phyloP scores from a whole-genome alignment of 495 filamentous ascomycete genomes.

The Xylaria bambusicola region DNA sequence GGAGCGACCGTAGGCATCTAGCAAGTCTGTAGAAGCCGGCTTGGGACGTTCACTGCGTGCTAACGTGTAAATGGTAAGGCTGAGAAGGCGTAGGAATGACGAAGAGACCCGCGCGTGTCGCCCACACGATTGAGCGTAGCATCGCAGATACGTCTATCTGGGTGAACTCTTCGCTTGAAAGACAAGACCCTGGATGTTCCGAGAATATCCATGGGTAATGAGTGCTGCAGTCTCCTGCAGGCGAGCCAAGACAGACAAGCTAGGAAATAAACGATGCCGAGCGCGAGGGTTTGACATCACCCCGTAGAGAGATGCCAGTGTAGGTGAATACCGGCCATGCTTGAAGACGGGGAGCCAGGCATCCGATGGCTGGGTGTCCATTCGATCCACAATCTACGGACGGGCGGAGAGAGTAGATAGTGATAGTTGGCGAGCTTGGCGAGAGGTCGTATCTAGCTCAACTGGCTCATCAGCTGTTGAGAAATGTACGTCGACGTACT shows the following conservation, averaged over 20 bases:
- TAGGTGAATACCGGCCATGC: conserved; percentile 5
- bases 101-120: conserved; percentile 18
- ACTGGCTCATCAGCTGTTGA: conserved; percentile 44
- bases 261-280: conserved; percentile 30
- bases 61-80: conserved; percentile 26
- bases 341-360: neutral
- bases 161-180: conserved; percentile 33
- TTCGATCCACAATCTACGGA: conserved; percentile 9
- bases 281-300: conserved; percentile 9
- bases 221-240: conserved; percentile 27
- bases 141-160: conserved; percentile 33
- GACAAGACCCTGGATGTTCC: conserved; percentile 21
- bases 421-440: conserved; percentile 19
- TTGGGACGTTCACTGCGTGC: conserved; percentile 19
- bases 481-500: conserved; percentile 59
- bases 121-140: conserved; percentile 27
- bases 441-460: conserved; percentile 8
- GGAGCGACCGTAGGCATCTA: conserved; percentile 7
- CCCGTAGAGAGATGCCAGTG: neutral
- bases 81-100: conserved; percentile 31
- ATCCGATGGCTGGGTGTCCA: conserved; percentile 7
- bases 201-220: conserved; percentile 32
- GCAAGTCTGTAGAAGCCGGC: conserved; percentile 26
- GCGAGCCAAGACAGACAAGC: conserved; percentile 22
- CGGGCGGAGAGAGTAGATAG: conserved; percentile 21